Conservation (phyloP, 2,329 filamentous ascomycete species). For the Aspergillus candidus region DNA sequence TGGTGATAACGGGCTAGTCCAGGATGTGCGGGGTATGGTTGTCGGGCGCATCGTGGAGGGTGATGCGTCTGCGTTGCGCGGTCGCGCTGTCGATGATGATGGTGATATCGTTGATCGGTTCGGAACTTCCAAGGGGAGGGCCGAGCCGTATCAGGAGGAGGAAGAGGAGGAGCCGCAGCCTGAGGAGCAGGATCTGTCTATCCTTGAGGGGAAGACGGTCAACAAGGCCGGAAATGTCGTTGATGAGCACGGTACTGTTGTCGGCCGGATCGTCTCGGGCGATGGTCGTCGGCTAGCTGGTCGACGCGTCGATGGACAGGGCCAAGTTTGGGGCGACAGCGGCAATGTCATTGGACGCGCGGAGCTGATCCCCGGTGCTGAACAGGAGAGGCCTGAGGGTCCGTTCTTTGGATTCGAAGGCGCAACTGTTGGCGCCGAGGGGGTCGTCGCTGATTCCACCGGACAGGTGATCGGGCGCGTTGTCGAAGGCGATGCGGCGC, state of each 20-base stretch:
- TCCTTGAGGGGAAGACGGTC: constrained; percentile 56
- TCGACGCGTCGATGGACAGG: constrained; percentile 57
- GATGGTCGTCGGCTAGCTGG: constrained; percentile 51
- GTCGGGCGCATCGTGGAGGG: constrained; percentile 68
- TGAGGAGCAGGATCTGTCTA: constrained; percentile 49
- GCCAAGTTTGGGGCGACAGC: constrained; percentile 59
- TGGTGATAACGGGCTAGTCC: constrained; percentile 53
- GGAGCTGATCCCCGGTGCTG: constrained; percentile 50
- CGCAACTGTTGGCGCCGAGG: constrained; percentile 53
- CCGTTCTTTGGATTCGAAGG: constrained; percentile 56
- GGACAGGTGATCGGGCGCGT: constrained; percentile 48
- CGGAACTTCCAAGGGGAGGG: constrained; percentile 55
- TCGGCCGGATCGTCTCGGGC: constrained; percentile 54
- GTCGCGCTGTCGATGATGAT: constrained; percentile 71
- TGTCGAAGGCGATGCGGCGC: constrained; percentile 58
- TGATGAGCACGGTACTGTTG: constrained; percentile 52
- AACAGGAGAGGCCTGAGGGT: constrained; percentile 47
- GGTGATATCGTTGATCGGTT: constrained; percentile 77
- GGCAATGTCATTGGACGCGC: constrained; percentile 56
- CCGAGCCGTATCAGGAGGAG: constrained; percentile 51
- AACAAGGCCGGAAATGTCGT: constrained; percentile 61
- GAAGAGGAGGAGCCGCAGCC: constrained; percentile 38
- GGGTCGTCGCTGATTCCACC: constrained; percentile 45
- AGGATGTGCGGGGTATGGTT: constrained; percentile 72
- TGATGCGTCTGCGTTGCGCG: constrained; percentile 65